Base-by-base conservation (phyloP, 495 filamentous ascomycete species). In the Aspergillus sparsus region DNA sequence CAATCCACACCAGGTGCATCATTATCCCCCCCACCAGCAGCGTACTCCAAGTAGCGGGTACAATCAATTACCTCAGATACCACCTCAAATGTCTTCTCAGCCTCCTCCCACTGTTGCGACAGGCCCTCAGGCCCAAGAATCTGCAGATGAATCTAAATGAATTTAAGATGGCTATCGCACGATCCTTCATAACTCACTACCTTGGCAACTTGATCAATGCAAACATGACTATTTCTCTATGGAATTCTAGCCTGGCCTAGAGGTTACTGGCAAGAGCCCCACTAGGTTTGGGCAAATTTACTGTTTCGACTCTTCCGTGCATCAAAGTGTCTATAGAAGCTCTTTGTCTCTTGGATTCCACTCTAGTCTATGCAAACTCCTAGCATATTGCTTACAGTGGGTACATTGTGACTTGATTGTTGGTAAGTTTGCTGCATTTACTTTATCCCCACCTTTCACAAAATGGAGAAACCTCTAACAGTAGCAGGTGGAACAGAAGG, bases 1-100 rank as follows among this genome's bases (percentile, higher is more conserved):
- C 49, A 85, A 85, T 62, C 87, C 85, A 16, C 86, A 88, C 62
- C 85, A 87, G 65, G 72, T 78, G 61, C 85, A 88, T 64, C 85
- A 89, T 59, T 87, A 85, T 66, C 85, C 84, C 9, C 83, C 79
- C 44, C 79, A 82, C 58, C 76, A 82, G 44, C 83, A 87, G 56
- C 85, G 85, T 41, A 82, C 80, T 21, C 81, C 81, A 34, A 82
- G 78, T 68, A 84, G 78, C 60, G 82, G 80, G 55, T 85, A 85
- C 64, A 84, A 80, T 55, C 83, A 84, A 53, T 78, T 80, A 45
- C 70, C 75, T 53, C 82, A 81, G 57, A 68, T 75, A 15, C 73
- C 79, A 15, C 71, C 77, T 62, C 82, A 82, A 31, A 73, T 77
- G 62, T 68, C 75, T 51, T 62, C 72, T 59, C 78, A 79, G 50